Conservation (phyloP, 2,329 filamentous ascomycete genomes). For the Colletotrichum sansevieriae region DNA sequence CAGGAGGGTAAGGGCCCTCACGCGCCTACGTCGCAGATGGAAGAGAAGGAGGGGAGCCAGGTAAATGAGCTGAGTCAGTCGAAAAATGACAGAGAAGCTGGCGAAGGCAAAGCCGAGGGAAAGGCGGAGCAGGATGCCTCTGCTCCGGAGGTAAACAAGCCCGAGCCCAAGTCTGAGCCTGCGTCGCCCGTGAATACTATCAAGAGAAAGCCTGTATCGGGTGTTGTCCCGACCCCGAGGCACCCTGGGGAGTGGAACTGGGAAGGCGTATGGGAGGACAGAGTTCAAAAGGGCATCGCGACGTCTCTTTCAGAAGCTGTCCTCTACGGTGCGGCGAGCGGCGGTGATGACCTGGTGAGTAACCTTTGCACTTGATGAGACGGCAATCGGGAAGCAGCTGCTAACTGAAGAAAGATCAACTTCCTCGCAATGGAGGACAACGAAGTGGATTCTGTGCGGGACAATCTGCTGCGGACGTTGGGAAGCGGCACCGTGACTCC, state of each 20-base stretch:
- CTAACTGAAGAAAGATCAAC: slow-evolving; percentile 64
- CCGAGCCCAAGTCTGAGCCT: slow-evolving; percentile 19
- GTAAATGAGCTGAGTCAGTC: not conserved
- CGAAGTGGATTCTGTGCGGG: slow-evolving; percentile 69
- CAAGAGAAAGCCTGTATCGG: slow-evolving; percentile 38
- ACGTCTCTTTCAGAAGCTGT: slow-evolving; percentile 83
- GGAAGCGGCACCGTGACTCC: slow-evolving; percentile 45
- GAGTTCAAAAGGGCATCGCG: slow-evolving; percentile 83
- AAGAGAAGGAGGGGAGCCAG: not conserved
- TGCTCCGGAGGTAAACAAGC: slow-evolving; percentile 16
- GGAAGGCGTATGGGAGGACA: slow-evolving; percentile 96
- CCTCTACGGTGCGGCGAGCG: slow-evolving; percentile 76
- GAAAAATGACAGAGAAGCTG: not conserved
- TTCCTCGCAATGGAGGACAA: slow-evolving; percentile 74
- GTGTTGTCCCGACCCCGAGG: slow-evolving; percentile 49
- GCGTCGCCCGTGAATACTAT: slow-evolving; percentile 23
- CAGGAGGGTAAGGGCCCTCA: slow-evolving; percentile 31
- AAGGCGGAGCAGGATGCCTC: slow-evolving; percentile 44
- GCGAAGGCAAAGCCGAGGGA: slow-evolving; percentile 7
- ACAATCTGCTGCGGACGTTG: slow-evolving; percentile 68
- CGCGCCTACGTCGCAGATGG: not conserved
- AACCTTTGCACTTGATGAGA: too few relatives aligned
- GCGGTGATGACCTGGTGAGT: slow-evolving; percentile 51
- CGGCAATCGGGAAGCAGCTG: not conserved
- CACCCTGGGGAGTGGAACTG: slow-evolving; percentile 93